A percentile compares a stretch with the other conserved stretches of the same genome.
Conservation (phyloP, 305 asterid species). For the Plantago coronopus region DNA sequence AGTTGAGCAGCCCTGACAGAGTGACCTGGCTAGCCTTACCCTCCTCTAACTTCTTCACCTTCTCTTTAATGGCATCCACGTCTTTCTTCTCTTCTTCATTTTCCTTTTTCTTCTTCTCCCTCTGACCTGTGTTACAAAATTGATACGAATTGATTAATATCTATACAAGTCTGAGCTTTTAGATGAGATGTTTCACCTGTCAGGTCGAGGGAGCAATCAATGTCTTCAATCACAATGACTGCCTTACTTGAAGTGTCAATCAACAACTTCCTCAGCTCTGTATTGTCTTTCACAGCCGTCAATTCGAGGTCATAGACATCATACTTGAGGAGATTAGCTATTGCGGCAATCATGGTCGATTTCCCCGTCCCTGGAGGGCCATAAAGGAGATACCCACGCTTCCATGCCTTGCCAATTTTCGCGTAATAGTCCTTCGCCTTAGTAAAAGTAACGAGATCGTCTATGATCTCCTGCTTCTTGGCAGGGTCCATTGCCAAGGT, state of each 20-base stretch:
- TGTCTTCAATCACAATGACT: constrained; percentile 36
- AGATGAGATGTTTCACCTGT: constrained; percentile 2
- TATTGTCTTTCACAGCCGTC: constrained; percentile 37
- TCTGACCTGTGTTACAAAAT: background rate
- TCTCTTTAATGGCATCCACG: background rate
- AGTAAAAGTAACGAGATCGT: constrained; percentile 30
- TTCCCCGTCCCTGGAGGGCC: constrained; percentile 48
- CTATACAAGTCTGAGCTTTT: background rate
- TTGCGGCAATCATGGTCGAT: constrained; percentile 41
- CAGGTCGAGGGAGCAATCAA: constrained; percentile 35
- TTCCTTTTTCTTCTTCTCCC: background rate
- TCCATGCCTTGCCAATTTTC: constrained; percentile 37
- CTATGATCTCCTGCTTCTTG: constrained; percentile 26
- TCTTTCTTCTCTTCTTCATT: background rate
- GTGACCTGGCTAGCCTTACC: constrained; percentile 33
- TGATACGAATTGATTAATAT: too few relatives aligned
- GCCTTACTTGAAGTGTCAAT: constrained; percentile 31
- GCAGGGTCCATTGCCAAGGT: constrained; percentile 36
- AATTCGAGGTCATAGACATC: constrained; percentile 39
- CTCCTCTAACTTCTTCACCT: constrained; percentile 14
- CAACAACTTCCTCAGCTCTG: constrained; percentile 34
- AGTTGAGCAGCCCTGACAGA: constrained; percentile 8
- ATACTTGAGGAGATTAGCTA: constrained; percentile 33
- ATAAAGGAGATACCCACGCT: constrained; percentile 36
- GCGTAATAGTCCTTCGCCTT: constrained; percentile 26